Evolutionary conservation across 2,329 filamentous ascomycete genomes (phyloP), one percentile per base, ranked within the genome.

Genomic region (Fusarium sublunatum): DNA sequence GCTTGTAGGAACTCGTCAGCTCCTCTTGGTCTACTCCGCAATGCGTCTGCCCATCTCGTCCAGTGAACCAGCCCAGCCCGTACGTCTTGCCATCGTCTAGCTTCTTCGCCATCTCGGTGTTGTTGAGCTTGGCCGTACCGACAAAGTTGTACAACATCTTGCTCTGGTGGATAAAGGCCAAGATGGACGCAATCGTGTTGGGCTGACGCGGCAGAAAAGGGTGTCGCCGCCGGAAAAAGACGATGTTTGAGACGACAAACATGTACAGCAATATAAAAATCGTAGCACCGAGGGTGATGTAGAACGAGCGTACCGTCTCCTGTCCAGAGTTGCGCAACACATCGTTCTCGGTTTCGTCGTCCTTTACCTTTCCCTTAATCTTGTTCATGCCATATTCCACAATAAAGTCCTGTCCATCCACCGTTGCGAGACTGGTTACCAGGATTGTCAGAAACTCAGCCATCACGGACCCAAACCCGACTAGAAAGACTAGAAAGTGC

Each of bases 61-160:
- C 91, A 36, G 79, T 78, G 70, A 93, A 93, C 90, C 90, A 93
- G 1, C 91, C 91, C 31, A 93, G 75, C 2, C 89, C 90, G 74
- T 93, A 94, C 36, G 81, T 87, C 78, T 84, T 83, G n/a, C 84
- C 76, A 9, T 73, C 76, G 58, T 86, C 84, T 32, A 93, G 79
- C 72, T 82, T 81, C 53, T 75, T 75, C 63, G 83, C 85, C 86
- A 92, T 91, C 71, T 86, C 77, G 12, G 79, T 77, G 49, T 83
- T 86, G 65, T 81, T 84, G 46, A 88, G 76, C 75, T 86, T 86
- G 59, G 88, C 85, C 22, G 89, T 92, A 38, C 85, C 87, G 12
- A 91, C 88, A 74, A 93, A 93, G 70, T 87, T 86, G 61, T 87
- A 88, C 41, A 93, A 78, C 91, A 93, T 93, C 76, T 90, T 91